A percentile compares a stretch with the other conserved stretches of the same genome.
phyloP scores from a whole-genome alignment of 805 yeast species.

The Metschnikowia continentalis region DNA sequence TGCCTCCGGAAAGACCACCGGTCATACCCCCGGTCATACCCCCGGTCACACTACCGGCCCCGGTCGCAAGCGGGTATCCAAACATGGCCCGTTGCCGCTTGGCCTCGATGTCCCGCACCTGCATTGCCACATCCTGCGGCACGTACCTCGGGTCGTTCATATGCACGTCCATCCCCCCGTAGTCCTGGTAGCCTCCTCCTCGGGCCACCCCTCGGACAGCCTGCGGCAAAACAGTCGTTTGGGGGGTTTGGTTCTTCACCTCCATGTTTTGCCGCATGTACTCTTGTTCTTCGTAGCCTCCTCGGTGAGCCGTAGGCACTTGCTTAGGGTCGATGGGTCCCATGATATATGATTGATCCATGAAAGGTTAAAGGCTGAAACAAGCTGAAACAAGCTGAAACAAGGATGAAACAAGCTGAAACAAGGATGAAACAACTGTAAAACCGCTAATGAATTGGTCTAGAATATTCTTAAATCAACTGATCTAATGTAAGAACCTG shows the following conservation, averaged over 20 bases:
- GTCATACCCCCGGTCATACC: background rate
- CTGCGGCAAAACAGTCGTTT: conserved; percentile 11
- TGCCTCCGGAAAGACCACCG: background rate
- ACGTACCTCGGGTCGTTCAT: conserved; percentile 15
- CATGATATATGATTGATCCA: conserved; percentile 16
- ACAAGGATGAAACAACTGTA: too few species aligned
- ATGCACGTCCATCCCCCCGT: conserved; percentile 6
- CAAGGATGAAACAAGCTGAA: too few species aligned
- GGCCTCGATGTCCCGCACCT: conserved; percentile 15
- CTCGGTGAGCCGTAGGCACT: conserved; percentile 7
- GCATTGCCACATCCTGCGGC: conserved; percentile 13
- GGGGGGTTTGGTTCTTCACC: conserved; percentile 15
- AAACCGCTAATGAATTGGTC: too few species aligned
- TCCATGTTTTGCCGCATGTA: conserved; percentile 12
- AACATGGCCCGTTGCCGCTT: conserved; percentile 12
- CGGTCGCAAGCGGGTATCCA: conserved; percentile 9
- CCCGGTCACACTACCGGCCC: background rate
- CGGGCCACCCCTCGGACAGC: background rate
- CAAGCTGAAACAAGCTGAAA: too few species aligned
- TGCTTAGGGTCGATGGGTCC: conserved; percentile 13
- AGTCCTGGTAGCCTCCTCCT: background rate
- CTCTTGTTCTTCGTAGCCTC: conserved; percentile 15
- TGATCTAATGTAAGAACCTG: too few species aligned
- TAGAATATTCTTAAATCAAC: too few species aligned
- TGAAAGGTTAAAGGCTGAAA: background rate